A percentile compares a stretch with the other conserved stretches of the same genome.
phyloP scores from a whole-genome alignment of 306 rosid genomes.

The Rosa multiflora region DNA sequence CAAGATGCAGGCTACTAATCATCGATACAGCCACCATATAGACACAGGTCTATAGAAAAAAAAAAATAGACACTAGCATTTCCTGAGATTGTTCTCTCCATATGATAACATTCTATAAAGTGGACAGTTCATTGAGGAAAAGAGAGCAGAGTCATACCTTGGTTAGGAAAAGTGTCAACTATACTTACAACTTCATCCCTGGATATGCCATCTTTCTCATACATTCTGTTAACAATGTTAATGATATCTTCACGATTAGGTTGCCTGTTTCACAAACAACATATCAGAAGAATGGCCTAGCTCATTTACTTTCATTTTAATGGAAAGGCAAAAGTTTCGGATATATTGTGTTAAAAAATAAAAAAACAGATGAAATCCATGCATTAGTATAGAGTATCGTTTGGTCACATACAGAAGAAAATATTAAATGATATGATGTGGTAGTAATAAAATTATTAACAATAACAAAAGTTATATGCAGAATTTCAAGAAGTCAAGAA shows the following conservation, averaged over 20 bases:
- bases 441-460: neutral
- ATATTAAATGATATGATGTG: neutral
- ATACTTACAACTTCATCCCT: constrained; percentile 60
- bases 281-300: constrained; percentile 30
- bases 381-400: neutral
- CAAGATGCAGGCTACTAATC: neutral
- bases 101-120: neutral
- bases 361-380: neutral
- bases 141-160: constrained; percentile 53
- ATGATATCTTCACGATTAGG: constrained; percentile 84
- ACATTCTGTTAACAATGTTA: constrained; percentile 82
- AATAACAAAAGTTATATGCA: neutral
- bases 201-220: constrained; percentile 85
- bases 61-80: neutral
- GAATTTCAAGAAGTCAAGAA: neutral
- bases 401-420: neutral
- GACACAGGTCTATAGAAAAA: neutral
- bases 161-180: constrained; percentile 80
- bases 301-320: neutral
- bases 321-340: neutral
- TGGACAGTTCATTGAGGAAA: constrained; percentile 2
- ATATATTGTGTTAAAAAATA: neutral
- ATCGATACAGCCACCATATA: neutral
- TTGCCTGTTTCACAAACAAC: constrained; percentile 72
- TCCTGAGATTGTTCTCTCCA: neutral